Evolutionary conservation across 768 basidiomycete species (phyloP), one percentile per base, ranked within the genome.

Genomic region (Amanita molliuscula): DNA sequence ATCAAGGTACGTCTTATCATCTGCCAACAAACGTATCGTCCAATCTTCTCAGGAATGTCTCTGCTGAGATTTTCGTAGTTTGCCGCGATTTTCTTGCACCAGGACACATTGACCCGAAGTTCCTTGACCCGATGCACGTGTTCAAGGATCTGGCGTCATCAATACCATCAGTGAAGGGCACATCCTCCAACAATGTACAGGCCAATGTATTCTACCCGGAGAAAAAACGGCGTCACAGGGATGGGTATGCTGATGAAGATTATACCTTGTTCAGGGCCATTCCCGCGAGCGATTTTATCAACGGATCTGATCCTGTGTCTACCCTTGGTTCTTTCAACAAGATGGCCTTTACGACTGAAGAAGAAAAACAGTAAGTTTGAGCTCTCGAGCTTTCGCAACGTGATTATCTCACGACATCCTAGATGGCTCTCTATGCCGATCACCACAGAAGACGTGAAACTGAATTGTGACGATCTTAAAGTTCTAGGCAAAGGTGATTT

Each of bases 31-130:
- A 6, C 44, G 23, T n/a, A 16, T 41, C 43, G 56, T 51, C 47
- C n/a, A 28, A 28, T 20, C 7, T 46, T 31, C 34, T 10, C 56
- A 94, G 94, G 71, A 97, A 95, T 69, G 96, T 99, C 38, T 99
- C 96, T 38, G 96, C 96, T 10, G 96, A 99, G 68, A 99, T 99
- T 62, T 99, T 99, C 74, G 96, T 99, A 58, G 90, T 97, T 44
- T 99, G 96, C 66, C 85, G 84, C 50, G 90, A 89, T 51, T 99
- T 91, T 70, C 77, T 90, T 51, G 92, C 94, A 7, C 96, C 96
- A 2, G 92, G 89, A 65, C 77, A 85, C 58, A 95, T 99, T 58
- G 96, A 99, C 61, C 93, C 95, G 11, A 96, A 95, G 67, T 96
- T 99, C 68, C 82, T 99, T 54, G 94, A 97, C 63, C 90, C 95